These are phyloP conservation scores for Phytophthora pluvialis DNA, from an alignment of 352 stramenopile species.

Conservation along the genomic window DNA sequence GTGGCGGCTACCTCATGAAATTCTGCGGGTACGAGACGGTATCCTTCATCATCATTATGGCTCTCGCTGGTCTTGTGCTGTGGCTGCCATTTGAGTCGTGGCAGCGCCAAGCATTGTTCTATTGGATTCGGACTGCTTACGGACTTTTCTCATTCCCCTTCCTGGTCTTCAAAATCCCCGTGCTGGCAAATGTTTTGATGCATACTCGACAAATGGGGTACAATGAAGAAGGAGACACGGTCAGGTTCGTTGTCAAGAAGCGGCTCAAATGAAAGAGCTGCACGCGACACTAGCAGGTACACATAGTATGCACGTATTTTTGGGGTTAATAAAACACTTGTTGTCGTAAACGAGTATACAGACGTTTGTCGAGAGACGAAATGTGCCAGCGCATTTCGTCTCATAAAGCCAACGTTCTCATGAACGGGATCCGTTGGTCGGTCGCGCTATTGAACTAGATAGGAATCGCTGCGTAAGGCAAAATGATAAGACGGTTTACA, in stretches of 20 bases:
- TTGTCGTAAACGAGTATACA: conserved; percentile 25
- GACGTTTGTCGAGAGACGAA: conserved; percentile 4
- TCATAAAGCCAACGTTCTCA: conserved; percentile 1
- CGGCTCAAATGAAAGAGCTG: conserved; percentile 24
- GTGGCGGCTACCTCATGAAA: conserved; percentile 88
- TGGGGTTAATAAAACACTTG: conserved; percentile 36
- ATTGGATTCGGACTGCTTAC: conserved; percentile 89
- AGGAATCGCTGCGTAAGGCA: not conserved
- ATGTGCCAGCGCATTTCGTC: conserved; percentile 21
- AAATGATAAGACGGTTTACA: conserved; percentile 32
- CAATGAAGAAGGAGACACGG: conserved; percentile 79
- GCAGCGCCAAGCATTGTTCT: conserved; percentile 85
- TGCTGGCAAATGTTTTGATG: conserved; percentile 84
- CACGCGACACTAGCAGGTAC: not conserved
- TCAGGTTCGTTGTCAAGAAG: conserved; percentile 56
- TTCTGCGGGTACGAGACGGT: conserved; percentile 88
- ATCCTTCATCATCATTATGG: conserved; percentile 77
- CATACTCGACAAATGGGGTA: conserved; percentile 89
- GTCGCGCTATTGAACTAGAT: conserved; percentile 25
- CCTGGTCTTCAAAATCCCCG: conserved; percentile 86
- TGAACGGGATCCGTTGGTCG: not conserved
- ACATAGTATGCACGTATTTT: conserved; percentile 11
- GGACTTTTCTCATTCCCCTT: conserved; percentile 90
- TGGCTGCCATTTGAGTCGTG: conserved; percentile 76
- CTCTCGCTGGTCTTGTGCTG: conserved; percentile 62